These are phyloP conservation scores for Phaeodactylum tricornutum DNA, from an alignment of 108 stramenopile genomes.

Conservation along the genomic window DNA sequence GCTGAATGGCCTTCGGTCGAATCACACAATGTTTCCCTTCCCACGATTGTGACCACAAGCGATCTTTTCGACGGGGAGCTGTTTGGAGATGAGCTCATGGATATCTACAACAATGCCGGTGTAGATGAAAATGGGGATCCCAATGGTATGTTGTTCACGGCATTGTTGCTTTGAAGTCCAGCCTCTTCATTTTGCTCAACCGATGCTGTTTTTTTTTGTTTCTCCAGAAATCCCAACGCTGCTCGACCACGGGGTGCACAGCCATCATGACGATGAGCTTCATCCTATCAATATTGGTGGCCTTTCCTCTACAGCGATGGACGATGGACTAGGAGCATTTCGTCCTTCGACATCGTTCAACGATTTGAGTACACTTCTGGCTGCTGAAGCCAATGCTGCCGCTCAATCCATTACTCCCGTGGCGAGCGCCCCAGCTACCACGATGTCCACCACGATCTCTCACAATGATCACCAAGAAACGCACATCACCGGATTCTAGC, in stretches of 20 bases:
- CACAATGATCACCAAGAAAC: slow-evolving; percentile 10
- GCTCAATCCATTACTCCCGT: neutral
- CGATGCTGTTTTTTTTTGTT: too few species aligned
- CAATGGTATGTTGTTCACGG: slow-evolving; percentile 1
- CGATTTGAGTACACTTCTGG: slow-evolving; percentile 27
- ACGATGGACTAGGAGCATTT: slow-evolving; percentile 50
- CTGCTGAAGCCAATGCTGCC: neutral
- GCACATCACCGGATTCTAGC: slow-evolving; percentile 1
- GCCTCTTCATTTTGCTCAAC: too few species aligned
- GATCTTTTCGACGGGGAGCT: slow-evolving; percentile 75
- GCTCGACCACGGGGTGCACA: too few species aligned
- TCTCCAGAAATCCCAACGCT: too few species aligned
- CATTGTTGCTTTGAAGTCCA: too few species aligned
- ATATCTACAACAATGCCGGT: slow-evolving; percentile 64
- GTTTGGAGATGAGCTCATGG: slow-evolving; percentile 72
- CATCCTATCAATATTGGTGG: too few species aligned
- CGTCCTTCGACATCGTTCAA: slow-evolving; percentile 55
- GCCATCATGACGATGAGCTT: too few species aligned
- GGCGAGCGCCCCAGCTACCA: neutral
- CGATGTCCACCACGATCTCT: neutral
- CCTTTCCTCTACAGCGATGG: slow-evolving; percentile 6
- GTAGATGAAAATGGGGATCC: slow-evolving; percentile 25
- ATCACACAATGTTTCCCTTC: neutral
- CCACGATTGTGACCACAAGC: slow-evolving; percentile 12
- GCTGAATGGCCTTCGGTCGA: slow-evolving; percentile 8